Evolutionary conservation across 495 filamentous ascomycete genomes (phyloP).

Genomic region (Cercophora scortea): DNA sequence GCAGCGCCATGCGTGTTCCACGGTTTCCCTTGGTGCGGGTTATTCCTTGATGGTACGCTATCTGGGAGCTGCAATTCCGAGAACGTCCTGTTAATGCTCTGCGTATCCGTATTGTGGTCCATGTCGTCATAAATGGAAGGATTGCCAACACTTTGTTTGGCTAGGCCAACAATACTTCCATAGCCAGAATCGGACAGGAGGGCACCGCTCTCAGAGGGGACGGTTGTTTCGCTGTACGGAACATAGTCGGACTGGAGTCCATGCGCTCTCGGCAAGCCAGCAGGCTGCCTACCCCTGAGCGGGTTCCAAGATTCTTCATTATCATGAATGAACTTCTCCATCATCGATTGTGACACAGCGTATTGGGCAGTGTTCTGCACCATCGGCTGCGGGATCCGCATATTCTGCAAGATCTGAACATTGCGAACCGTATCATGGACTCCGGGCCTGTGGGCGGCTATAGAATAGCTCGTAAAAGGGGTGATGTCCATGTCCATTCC

Average conservation of each 20-base stretch:
- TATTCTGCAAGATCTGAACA: neutral
- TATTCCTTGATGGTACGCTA: neutral
- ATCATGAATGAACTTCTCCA: conserved; percentile 5
- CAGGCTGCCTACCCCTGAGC: neutral
- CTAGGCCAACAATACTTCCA: conserved; percentile 29
- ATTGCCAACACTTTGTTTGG: conserved; percentile 32
- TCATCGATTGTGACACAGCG: neutral
- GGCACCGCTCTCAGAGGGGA: conserved; percentile 50
- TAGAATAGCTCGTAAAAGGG: neutral
- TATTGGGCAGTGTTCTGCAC: neutral
- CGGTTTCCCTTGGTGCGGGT: neutral
- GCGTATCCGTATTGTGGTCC: conserved; percentile 28
- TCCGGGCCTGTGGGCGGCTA: neutral
- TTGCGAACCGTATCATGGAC: neutral
- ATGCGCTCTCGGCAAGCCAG: neutral
- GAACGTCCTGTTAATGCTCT: conserved; percentile 28
- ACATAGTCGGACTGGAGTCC: neutral
- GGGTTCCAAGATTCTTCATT: conserved; percentile 2
- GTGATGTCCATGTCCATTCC: neutral
- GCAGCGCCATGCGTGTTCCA: neutral
- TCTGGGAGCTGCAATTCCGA: conserved; percentile 11
- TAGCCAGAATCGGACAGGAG: conserved; percentile 58
- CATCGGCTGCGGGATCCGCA: neutral
- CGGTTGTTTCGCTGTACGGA: conserved; percentile 16
- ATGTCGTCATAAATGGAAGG: conserved; percentile 39